A percentile compares a stretch with the other conserved stretches of the same genome.
phyloP scores from a whole-genome alignment of 306 rosid genomes.

The Fagus crenata region DNA sequence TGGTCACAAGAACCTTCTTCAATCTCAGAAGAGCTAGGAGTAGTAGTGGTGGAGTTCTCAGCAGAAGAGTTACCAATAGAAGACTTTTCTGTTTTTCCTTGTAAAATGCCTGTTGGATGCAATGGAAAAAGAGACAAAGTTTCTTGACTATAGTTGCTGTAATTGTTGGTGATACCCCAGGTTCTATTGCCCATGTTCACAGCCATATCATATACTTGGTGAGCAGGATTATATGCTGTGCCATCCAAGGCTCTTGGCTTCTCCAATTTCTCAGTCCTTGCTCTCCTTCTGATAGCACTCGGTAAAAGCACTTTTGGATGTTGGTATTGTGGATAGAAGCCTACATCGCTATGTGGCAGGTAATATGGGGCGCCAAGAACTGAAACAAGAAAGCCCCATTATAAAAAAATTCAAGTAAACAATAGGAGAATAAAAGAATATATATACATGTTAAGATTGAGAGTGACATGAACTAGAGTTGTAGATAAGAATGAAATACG shows the following conservation, averaged over 20 bases:
- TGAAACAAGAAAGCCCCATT: conserved; percentile 23
- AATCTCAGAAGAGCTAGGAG: conserved; percentile 23
- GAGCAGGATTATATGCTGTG: conserved; percentile 23
- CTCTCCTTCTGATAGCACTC: conserved; percentile 37
- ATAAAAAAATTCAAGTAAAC: not conserved
- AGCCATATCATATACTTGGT: conserved; percentile 15
- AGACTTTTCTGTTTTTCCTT: conserved; percentile 30
- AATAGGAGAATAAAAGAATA: not conserved
- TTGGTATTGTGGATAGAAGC: conserved; percentile 36
- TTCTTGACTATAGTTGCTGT: conserved; percentile 34
- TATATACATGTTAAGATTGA: not conserved
- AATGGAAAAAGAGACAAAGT: conserved; percentile 79
- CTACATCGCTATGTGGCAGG: conserved; percentile 45
- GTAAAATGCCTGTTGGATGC: conserved; percentile 70
- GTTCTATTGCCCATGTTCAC: not conserved
- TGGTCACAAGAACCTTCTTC: conserved; percentile 11
- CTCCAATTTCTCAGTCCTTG: conserved; percentile 24
- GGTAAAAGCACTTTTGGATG: conserved; percentile 39
- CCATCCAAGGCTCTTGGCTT: conserved; percentile 26
- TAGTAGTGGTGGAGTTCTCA: conserved; percentile 28
- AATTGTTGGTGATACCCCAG: not conserved
- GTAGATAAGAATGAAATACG: not conserved
- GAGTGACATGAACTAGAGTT: not conserved
- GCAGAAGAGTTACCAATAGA: conserved; percentile 28
- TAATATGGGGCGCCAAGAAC: conserved; percentile 57